Evolutionary conservation across 2,329 filamentous ascomycete genomes (phyloP), one percentile per base, ranked within the genome.

Genomic region (Phaeosphaeriaceae sp.): DNA sequence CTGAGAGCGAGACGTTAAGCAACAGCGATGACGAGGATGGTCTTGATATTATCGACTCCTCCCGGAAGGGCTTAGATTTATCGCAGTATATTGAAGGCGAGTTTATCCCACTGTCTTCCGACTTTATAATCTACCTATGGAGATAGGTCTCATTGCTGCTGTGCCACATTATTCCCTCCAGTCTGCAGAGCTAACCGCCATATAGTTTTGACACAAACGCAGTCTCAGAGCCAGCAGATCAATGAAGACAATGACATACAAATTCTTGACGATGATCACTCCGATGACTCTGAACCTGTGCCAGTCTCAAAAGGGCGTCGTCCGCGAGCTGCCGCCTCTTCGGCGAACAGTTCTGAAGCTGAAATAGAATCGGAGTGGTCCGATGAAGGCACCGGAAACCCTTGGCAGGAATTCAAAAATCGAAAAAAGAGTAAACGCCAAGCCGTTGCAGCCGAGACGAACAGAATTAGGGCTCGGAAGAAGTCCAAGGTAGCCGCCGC

Each of bases 321-420:
- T 6, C 17, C 36, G 17, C 11, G 36, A 40, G 3, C 13, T n/a
- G 55, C 52, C 7, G 51, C 66, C 17, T 61, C 65, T 25, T 55
- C 46, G 31, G 50, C 51, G 20, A 54, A 53, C 15, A 54, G 56
- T 27, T 56, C 55, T 20, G 56, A 57, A 15, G 47, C 56, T 11
- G 56, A 56, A 10, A 22, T 54, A 27, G 64, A 67, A 41, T 68
- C 65, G 17, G 71, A 75, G 41, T 75, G 69, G 58, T 86, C 88
- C 56, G 86, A 89, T 36, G 86, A 86, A 41, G 77, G 81, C 52
- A 66, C 68, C 1, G 84, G 86, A 24, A 82, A 83, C 21, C 82
- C 83, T 7, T 91, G 91, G 62, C 79, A 85, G 42, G 82, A 83
- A n/a, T 89, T 88, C 73, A 89, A 89, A 70, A 86, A 87, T 51